These are phyloP conservation scores for Globisporangium apiculatum DNA, from an alignment of 352 stramenopile genomes.

Conservation along the genomic window DNA sequence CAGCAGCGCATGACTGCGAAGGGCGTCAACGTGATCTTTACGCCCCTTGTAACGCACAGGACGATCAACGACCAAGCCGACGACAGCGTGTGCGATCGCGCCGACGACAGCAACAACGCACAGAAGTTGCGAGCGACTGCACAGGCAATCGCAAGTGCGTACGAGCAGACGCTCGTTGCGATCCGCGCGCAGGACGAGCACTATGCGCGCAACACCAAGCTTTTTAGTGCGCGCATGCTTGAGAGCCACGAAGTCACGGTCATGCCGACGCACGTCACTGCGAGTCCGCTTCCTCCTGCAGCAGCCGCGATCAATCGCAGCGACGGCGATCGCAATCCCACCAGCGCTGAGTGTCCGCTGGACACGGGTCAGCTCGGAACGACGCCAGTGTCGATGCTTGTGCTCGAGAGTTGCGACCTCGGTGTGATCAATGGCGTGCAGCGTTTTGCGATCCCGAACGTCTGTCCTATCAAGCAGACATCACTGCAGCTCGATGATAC, in stretches of 20 bases:
- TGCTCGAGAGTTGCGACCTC: conserved; percentile 18
- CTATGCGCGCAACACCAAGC: conserved; percentile 49
- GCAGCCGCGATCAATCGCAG: background rate
- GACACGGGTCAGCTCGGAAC: background rate
- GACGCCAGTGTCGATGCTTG: background rate
- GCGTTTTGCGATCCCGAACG: conserved; percentile 24
- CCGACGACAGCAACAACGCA: background rate
- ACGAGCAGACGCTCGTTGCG: conserved; percentile 21
- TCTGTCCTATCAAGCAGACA: conserved; percentile 8
- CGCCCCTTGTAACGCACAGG: background rate
- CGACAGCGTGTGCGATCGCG: background rate
- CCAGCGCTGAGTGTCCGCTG: background rate
- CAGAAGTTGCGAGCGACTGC: background rate
- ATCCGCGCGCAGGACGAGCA: conserved; percentile 61
- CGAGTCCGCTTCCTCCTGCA: background rate
- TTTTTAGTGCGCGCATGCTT: conserved; percentile 60
- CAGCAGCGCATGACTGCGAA: conserved; percentile 16
- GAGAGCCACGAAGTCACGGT: conserved; percentile 59
- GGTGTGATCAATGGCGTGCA: conserved; percentile 40
- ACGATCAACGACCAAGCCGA: background rate
- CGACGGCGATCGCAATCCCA: background rate
- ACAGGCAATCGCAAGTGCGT: conserved; percentile 7
- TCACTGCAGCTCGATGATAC: background rate
- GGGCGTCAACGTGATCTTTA: conserved; percentile 22
- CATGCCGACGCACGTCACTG: conserved; percentile 10